Evolutionary conservation across 2,329 filamentous ascomycete species (phyloP).

Genomic region (Fusarium temperatum): DNA sequence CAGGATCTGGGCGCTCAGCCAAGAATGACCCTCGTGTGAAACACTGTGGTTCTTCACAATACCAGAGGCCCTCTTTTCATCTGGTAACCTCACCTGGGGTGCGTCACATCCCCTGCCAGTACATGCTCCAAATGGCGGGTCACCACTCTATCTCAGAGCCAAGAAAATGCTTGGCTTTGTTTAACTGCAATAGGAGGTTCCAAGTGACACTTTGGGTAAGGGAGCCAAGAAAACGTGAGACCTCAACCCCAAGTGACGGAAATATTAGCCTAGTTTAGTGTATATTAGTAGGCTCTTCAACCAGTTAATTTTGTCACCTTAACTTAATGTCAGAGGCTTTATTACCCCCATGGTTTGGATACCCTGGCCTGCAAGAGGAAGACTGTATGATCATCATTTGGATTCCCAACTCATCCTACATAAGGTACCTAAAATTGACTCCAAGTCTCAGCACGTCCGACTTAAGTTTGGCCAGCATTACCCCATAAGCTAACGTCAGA

Average conservation of each 20-base stretch:
- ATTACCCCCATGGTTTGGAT: not conserved
- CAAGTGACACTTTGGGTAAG: slow-evolving; percentile 14
- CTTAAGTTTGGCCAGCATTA: not conserved
- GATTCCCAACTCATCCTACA: not conserved
- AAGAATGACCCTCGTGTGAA: slow-evolving; percentile 25
- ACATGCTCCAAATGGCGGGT: slow-evolving; percentile 12
- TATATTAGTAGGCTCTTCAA: not conserved
- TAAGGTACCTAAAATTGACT: not conserved
- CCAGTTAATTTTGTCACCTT: not conserved
- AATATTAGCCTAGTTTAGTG: not conserved
- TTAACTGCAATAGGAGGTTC: slow-evolving; percentile 19
- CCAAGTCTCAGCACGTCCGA: not conserved
- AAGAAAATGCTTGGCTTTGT: slow-evolving; percentile 21
- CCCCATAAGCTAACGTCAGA: not conserved
- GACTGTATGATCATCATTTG: not conserved
- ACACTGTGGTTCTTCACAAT: slow-evolving; percentile 3
- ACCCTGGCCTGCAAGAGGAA: not conserved
- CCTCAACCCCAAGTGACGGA: not conserved
- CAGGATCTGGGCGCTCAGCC: slow-evolving; percentile 4
- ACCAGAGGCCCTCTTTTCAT: slow-evolving; percentile 31
- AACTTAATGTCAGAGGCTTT: not conserved
- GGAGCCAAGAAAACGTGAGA: not conserved
- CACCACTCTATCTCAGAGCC: slow-evolving; percentile 31
- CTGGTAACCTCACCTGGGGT: not conserved
- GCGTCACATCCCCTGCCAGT: slow-evolving; percentile 10